These are phyloP conservation scores for Cladorrhinum samala DNA, from an alignment of 495 filamentous ascomycete species.

Conservation along the genomic window DNA sequence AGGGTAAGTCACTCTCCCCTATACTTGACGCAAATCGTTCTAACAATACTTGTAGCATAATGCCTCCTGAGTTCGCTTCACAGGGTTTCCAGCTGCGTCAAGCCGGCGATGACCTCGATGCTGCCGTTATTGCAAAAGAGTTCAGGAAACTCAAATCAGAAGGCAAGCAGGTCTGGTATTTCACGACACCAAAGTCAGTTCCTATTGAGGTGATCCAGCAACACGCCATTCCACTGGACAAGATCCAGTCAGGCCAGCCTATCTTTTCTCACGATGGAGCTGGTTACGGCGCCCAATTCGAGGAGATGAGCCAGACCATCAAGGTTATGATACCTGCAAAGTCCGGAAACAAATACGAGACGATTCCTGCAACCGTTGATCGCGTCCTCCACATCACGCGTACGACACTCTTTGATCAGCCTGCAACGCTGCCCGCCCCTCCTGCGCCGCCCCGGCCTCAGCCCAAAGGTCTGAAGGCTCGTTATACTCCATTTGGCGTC, in stretches of 20 bases:
- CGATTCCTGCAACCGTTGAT: no score
- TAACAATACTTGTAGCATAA: constrained; percentile 13
- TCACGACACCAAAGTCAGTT: constrained; percentile 42
- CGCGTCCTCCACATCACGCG: constrained; percentile 39
- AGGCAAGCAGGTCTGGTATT: constrained; percentile 49
- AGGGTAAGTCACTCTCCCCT: constrained; percentile 13
- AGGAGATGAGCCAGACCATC: constrained; percentile 34
- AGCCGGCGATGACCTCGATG: constrained; percentile 26
- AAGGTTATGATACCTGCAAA: constrained; percentile 39
- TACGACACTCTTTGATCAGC: constrained; percentile 33
- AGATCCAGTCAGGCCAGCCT: constrained; percentile 28
- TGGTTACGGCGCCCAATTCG: constrained; percentile 33
- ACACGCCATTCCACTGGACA: constrained; percentile 37
- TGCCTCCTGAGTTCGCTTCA: constrained; percentile 17
- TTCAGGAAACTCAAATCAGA: constrained; percentile 39
- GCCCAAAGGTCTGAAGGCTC: constrained; percentile 38
- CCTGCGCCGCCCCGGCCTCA: constrained; percentile 33
- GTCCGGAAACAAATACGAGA: constrained; percentile 35
- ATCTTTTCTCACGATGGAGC: constrained; percentile 37
- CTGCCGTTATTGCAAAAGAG: constrained; percentile 31
- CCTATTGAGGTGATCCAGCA: constrained; percentile 44
- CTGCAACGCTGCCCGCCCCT: constrained; percentile 18
- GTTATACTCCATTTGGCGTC: constrained; percentile 40
- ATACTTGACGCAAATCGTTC: not conserved
- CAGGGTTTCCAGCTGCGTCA: constrained; percentile 29